phyloP scores from a whole-genome alignment of 225 moss, liverwort and hornwort genomes.

The Polytrichum formosum region DNA sequence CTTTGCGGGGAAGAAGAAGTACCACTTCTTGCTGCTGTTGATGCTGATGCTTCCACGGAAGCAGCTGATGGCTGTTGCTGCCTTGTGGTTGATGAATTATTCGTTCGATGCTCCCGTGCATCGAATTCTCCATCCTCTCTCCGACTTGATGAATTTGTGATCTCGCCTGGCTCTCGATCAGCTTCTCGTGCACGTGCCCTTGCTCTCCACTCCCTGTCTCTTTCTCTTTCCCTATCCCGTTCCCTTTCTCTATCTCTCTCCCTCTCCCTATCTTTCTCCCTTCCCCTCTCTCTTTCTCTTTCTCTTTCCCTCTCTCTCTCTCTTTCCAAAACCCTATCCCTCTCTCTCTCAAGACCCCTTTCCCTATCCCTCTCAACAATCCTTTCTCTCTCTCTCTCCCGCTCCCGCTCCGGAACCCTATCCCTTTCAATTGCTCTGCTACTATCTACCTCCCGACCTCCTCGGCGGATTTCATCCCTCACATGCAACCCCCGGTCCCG shows the following conservation, averaged over 20 bases:
- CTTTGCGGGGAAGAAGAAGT: slow-evolving; percentile 49
- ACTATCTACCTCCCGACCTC: slow-evolving; percentile 36
- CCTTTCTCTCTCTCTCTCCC: slow-evolving; percentile 36
- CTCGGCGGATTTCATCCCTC: slow-evolving; percentile 38
- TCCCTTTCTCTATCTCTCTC: slow-evolving; percentile 36
- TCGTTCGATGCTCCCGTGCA: slow-evolving; percentile 28
- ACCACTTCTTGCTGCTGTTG: slow-evolving; percentile 22
- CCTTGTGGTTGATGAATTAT: slow-evolving; percentile 18
- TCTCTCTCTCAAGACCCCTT: slow-evolving; percentile 29
- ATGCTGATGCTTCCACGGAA: slow-evolving; percentile 17
- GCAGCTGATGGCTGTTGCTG: slow-evolving; percentile 5
- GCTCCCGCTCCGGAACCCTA: slow-evolving; percentile 25
- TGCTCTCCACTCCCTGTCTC: slow-evolving; percentile 44
- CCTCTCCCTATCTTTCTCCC: slow-evolving; percentile 10
- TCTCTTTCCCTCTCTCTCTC: slow-evolving; percentile 18
- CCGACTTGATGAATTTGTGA: slow-evolving; percentile 31
- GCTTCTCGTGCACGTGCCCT: slow-evolving; percentile 42
- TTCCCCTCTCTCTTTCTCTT: slow-evolving; percentile 9
- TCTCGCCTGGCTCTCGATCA: slow-evolving; percentile 57
- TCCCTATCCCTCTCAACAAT: slow-evolving; percentile 38
- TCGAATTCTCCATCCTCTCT: slow-evolving; percentile 58
- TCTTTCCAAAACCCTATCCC: slow-evolving; percentile 24
- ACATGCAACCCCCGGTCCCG: slow-evolving; percentile 30
- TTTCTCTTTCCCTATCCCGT: slow-evolving; percentile 27
- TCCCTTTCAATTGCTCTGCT: too few relatives aligned